These are phyloP conservation scores for Amyloporia xantha DNA, from an alignment of 768 basidiomycete genomes.

Conservation along the genomic window DNA sequence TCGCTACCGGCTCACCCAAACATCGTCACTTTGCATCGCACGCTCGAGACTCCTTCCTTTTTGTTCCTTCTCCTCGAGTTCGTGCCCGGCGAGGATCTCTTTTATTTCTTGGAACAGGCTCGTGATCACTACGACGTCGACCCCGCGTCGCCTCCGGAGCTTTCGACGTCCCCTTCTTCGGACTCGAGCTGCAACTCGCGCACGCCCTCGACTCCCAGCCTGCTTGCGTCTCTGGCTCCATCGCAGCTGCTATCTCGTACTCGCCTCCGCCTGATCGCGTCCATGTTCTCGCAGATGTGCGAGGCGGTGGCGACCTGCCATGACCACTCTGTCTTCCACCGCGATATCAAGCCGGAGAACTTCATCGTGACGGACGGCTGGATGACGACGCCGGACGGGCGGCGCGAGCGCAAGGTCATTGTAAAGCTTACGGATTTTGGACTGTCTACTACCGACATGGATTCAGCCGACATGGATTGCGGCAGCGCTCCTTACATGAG, in stretches of 20 bases:
- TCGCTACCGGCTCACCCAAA: constrained; percentile 85
- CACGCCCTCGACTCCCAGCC: constrained; percentile 90
- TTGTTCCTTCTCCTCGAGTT: constrained; percentile 91
- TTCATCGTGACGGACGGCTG: constrained; percentile 89
- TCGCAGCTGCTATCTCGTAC: constrained; percentile 79
- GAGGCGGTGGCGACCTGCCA: constrained; percentile 95
- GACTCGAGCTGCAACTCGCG: constrained; percentile 32
- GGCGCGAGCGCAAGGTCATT: constrained; percentile 77
- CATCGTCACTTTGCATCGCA: constrained; percentile 91
- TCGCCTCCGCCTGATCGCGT: constrained; percentile 86
- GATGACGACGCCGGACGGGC: constrained; percentile 44
- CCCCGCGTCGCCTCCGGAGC: constrained; percentile 17
- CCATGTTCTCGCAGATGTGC: constrained; percentile 99
- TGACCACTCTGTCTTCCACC: constrained; percentile 83
- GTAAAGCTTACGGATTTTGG: constrained; percentile 99
- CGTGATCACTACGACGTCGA: constrained; percentile 75
- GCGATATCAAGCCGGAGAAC: constrained; percentile 99
- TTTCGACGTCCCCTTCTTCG: constrained; percentile 16
- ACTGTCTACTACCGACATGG: constrained; percentile 80
- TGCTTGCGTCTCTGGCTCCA: constrained; percentile 78
- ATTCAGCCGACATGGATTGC: constrained; percentile 95
- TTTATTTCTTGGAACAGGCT: constrained; percentile 96
- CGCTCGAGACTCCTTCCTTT: constrained; percentile 87
- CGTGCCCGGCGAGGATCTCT: constrained; percentile 95
- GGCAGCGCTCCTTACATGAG: constrained; percentile 99